These are phyloP conservation scores for Penicillium robsamsonii DNA, from an alignment of 495 filamentous ascomycete species.

Conservation along the genomic window DNA sequence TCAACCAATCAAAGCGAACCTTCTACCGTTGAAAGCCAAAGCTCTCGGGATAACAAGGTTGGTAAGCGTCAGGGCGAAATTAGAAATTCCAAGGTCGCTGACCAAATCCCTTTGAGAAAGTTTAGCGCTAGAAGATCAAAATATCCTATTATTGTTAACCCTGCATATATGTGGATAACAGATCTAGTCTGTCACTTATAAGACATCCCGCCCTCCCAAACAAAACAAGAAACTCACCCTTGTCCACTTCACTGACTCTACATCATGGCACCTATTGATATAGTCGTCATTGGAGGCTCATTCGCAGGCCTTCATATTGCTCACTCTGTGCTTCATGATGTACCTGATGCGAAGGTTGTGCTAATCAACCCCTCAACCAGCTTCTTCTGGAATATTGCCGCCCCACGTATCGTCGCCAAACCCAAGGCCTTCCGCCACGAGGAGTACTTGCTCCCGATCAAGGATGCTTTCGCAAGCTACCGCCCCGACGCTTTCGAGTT, in stretches of 20 bases:
- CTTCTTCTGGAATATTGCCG: conserved; percentile 54
- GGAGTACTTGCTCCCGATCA: conserved; percentile 50
- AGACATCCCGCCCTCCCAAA: conserved; percentile 9
- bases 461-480: conserved; percentile 51
- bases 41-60: not conserved
- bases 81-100: not conserved
- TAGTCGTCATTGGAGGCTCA: conserved; percentile 67
- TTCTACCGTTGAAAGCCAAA: not conserved
- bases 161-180: conserved; percentile 4
- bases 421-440: conserved; percentile 39
- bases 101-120: not conserved
- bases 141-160: not conserved
- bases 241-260: not conserved
- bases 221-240: not conserved
- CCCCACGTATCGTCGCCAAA: conserved; percentile 46
- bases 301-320: conserved; percentile 57
- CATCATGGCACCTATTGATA: conserved; percentile 24
- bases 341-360: conserved; percentile 47
- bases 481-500: conserved; percentile 50
- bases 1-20: not conserved
- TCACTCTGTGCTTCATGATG: conserved; percentile 57
- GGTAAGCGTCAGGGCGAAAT: not conserved
- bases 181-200: conserved; percentile 9
- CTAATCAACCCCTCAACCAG: conserved; percentile 54
- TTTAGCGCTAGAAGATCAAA: not conserved